Conservation (phyloP, 2,329 filamentous ascomycete genomes). For the Monilinia laxa region DNA sequence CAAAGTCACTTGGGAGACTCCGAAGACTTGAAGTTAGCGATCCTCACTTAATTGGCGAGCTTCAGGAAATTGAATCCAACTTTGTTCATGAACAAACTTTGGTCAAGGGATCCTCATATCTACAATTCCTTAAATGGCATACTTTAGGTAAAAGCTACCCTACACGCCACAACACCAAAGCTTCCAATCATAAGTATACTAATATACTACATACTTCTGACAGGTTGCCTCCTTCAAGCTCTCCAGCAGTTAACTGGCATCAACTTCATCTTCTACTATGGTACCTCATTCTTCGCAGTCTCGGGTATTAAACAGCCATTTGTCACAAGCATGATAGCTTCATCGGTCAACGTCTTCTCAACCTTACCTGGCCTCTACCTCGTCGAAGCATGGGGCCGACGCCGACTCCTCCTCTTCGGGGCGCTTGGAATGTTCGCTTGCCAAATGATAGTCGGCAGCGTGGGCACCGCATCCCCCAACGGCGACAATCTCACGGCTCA, state of each 20-base stretch:
- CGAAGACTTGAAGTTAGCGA: conserved; percentile 54
- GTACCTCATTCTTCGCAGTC: conserved; percentile 85
- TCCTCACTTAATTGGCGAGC: conserved; percentile 1
- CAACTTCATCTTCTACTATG: conserved; percentile 90
- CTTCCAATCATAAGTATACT: neutral
- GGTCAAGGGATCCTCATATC: conserved; percentile 15
- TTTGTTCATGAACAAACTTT: conserved; percentile 14
- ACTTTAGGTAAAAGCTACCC: conserved; percentile 18
- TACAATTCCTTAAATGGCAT: conserved; percentile 20
- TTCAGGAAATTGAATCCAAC: conserved; percentile 18
- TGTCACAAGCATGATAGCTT: conserved; percentile 79
- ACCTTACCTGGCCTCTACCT: conserved; percentile 80
- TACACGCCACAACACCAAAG: too few species aligned
- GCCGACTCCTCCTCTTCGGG: conserved; percentile 74
- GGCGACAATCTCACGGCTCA: conserved; percentile 49
- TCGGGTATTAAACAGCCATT: conserved; percentile 67
- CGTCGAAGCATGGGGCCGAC: conserved; percentile 80
- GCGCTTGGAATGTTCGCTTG: conserved; percentile 80
- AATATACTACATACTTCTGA: conserved; percentile 1
- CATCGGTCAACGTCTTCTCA: conserved; percentile 72
- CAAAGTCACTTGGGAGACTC: conserved; percentile 70
- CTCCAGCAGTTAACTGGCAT: conserved; percentile 61
- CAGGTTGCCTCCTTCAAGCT: conserved; percentile 17
- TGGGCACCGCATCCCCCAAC: conserved; percentile 42
- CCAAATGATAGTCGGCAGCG: conserved; percentile 81